phyloP scores from a whole-genome alignment of 768 basidiomycete genomes.

The Mycena olivaceomarginata region DNA sequence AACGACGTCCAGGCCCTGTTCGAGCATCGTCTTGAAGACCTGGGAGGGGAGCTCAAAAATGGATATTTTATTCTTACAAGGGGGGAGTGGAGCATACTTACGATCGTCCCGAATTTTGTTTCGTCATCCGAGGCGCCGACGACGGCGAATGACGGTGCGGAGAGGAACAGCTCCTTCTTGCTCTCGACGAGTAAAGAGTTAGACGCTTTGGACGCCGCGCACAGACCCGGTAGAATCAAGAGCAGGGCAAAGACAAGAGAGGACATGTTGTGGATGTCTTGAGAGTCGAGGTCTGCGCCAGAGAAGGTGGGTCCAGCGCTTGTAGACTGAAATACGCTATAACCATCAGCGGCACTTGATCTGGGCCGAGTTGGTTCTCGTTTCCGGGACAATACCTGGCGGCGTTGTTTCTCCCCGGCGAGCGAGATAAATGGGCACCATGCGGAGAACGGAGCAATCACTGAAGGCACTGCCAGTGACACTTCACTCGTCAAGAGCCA shows the following conservation, averaged over 20 bases:
- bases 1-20: slow-evolving; percentile 63
- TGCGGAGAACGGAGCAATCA: slow-evolving; percentile 1
- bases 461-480: neutral
- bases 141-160: slow-evolving; percentile 70
- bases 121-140: slow-evolving; percentile 75
- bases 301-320: neutral
- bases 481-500: too few relatives aligned
- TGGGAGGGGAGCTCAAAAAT: slow-evolving; percentile 41
- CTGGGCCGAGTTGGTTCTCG: neutral
- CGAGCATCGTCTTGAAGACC: slow-evolving; percentile 74
- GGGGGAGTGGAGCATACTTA: neutral
- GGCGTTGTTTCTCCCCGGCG: slow-evolving; percentile 4
- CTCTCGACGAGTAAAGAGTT: slow-evolving; percentile 4
- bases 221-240: neutral
- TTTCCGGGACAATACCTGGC: neutral
- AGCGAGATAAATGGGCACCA: neutral
- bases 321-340: slow-evolving; percentile 12
- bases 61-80: neutral
- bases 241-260: slow-evolving; percentile 7
- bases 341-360: slow-evolving; percentile 28
- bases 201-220: neutral
- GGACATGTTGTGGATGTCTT: slow-evolving; percentile 7
- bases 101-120: slow-evolving; percentile 57
- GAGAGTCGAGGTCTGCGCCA: neutral
- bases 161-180: slow-evolving; percentile 59